Evolutionary conservation across 257 asterid genomes (phyloP), one percentile per base, ranked within the genome.

Genomic region (Sherardia arvensis): DNA sequence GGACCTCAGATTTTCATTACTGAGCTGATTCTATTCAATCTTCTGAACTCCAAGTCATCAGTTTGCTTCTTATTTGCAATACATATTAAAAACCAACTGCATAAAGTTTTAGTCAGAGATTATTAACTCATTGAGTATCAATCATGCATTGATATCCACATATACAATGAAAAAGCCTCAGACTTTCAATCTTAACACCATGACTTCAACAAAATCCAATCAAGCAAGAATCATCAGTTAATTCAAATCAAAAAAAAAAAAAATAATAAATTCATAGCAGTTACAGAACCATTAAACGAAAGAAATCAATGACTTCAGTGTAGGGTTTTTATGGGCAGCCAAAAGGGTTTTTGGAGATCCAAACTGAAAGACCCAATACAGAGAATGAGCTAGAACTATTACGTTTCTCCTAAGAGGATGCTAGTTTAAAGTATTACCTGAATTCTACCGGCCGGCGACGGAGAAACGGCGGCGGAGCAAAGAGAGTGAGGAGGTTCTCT

Each of bases 11-110:
- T n/a, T n/a, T 33, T 33, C 40, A 33, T 4, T 7, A 33, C 9
- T 33, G 40, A 33, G 40, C 9, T 33, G 12, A 33, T 38, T 11
- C 5, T n/a, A n/a, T n/a, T n/a, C 11, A 11, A 9, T 38, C 3
- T 1, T 26, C 36, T 4, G 36, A 55, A 55, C 27, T 26, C 61
- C 56, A 62, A 22, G 5, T 25, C 38, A 49, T 43, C 17, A 26
- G 4, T 26, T 25, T 45, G 56, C 26, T 40, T 62, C 36, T 62
- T 25, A 47, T 17, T 38, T 7, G 18, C 30, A 62, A 43, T 48
- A 25, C 55, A 7, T 36, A 9, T 38, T 26, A 18, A n/a, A 23
- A 26, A 28, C 5, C 40, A 43, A 25, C 83, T 89, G 80, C 29
- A 5, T 40, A 15, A 5, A 18, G 26, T 0, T 25, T 17, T 23